These are phyloP conservation scores for Zanthoxylum bungeanum DNA, from an alignment of 345 rosid species.

Conservation along the genomic window DNA sequence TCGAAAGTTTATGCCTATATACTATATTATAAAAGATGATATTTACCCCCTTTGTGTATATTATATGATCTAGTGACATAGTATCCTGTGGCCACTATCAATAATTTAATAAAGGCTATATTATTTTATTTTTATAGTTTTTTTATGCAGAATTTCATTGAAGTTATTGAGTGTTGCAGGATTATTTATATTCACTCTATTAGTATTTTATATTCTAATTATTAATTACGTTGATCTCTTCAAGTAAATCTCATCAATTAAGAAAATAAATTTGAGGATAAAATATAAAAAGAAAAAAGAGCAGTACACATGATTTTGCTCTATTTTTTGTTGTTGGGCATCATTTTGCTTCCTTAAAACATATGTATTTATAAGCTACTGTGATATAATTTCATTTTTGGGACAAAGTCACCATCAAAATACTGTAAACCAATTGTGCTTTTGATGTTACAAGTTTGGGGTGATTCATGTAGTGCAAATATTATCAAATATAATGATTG, in stretches of 20 bases:
- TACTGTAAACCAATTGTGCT: neutral
- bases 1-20: conserved; percentile 23
- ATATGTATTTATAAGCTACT: neutral
- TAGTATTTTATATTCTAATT: neutral
- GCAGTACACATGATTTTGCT: neutral
- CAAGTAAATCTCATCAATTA: neutral
- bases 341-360: conserved; percentile 8
- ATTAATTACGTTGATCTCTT: neutral
- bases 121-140: neutral
- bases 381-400: neutral
- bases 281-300: neutral
- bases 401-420: neutral
- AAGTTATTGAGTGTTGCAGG: neutral
- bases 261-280: neutral
- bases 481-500: too few relatives aligned
- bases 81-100: conserved; percentile 18
- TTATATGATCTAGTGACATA: conserved; percentile 2
- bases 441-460: conserved; percentile 31
- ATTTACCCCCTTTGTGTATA: conserved; percentile 22
- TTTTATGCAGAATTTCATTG: neutral
- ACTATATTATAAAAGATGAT: conserved; percentile 3
- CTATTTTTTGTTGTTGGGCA: neutral
- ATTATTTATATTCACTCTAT: neutral
- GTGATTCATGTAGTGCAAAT: conserved; percentile 27
- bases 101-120: neutral